These are phyloP conservation scores for Boletellus deceptivus DNA, from an alignment of 1,284 basidiomycete species.

Conservation along the genomic window DNA sequence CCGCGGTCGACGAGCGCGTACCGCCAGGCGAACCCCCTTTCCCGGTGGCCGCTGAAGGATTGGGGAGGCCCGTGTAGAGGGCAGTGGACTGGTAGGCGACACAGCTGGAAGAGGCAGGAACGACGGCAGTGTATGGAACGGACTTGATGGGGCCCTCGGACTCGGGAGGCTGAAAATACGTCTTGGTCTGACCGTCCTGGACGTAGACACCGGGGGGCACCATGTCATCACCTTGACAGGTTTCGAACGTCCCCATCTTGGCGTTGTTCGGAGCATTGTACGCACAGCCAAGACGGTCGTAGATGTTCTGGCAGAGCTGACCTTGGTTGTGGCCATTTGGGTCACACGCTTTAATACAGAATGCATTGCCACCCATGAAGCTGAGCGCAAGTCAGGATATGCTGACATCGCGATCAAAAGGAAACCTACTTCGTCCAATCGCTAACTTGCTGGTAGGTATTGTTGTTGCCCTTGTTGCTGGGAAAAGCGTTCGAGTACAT, in stretches of 20 bases:
- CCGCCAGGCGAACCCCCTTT: slow-evolving; percentile 17
- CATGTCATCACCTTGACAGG: slow-evolving; percentile 59
- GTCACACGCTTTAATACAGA: slow-evolving; percentile 63
- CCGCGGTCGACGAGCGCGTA: slow-evolving; percentile 20
- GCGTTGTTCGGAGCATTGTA: slow-evolving; percentile 71
- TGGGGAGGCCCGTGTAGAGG: slow-evolving; percentile 40
- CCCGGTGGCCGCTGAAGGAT: slow-evolving; percentile 10
- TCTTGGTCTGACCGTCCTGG: slow-evolving; percentile 39
- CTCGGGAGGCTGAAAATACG: slow-evolving; percentile 62
- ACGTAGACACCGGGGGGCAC: slow-evolving; percentile 32
- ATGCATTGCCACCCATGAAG: slow-evolving; percentile 60
- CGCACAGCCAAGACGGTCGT: slow-evolving; percentile 65
- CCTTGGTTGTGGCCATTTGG: slow-evolving; percentile 50
- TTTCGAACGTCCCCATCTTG: slow-evolving; percentile 52
- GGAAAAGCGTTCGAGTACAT: slow-evolving; percentile 59
- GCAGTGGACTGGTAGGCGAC: slow-evolving; percentile 51
- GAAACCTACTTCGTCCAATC: slow-evolving; percentile 55
- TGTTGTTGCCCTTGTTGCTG: slow-evolving; percentile 37
- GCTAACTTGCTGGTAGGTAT: slow-evolving; percentile 46
- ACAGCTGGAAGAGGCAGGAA: slow-evolving; percentile 67
- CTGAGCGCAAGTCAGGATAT: slow-evolving; percentile 20
- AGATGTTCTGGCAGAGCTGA: slow-evolving; percentile 59
- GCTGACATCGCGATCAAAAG: not conserved
- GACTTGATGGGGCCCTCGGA: slow-evolving; percentile 53
- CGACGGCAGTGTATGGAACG: slow-evolving; percentile 58